Evolutionary conservation across 345 rosid genomes (phyloP), one percentile per base, ranked within the genome.

Genomic region (Eutrema heterophyllum): DNA sequence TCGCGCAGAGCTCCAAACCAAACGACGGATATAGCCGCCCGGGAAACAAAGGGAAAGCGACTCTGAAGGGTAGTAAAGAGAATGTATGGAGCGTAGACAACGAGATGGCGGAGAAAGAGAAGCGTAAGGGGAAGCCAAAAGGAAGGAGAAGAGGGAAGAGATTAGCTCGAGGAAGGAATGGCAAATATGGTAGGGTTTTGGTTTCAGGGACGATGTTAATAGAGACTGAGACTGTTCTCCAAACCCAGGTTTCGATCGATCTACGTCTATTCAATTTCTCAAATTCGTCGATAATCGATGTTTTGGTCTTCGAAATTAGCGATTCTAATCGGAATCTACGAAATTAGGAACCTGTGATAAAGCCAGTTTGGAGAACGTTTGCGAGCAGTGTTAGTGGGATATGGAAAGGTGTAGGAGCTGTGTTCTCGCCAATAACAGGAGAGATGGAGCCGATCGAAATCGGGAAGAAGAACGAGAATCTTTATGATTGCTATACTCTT

Each of bases 341-440:
- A 39, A 39, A 9, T 43, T 70, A 91, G 98, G 98, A 94, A 57
- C 98, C 96, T 50, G 95, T 94, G 51, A 94, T 94, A 66, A 89
- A 77, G 76, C 97, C 97, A 30, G 38, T 63, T 2, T 89, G 96
- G 98, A 83, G 79, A 67, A 94, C 98, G 53, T 94, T 91, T 83
- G 81, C 89, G 21, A 94, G 96, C 71, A 94, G 97, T 80, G 88
- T 94, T 7, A 87, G 95, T 75, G 98, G 97, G 79, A 86, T 88
- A 80, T 94, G 98, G 98, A 89, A 94, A 73, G 97, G 96, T 7
- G 93, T 88, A 30, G 97, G 97, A 73, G 98, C 97, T 14, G 92
- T 87, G 15, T 91, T 91, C 72, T 94, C 97, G 3, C 91, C 97
- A 5, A 86, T 84, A 30, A 91, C 91, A 36, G 95, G 87, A 27